Base-by-base conservation (phyloP, 768 basidiomycete genomes). In the Porpolomopsis calyptriformis region DNA sequence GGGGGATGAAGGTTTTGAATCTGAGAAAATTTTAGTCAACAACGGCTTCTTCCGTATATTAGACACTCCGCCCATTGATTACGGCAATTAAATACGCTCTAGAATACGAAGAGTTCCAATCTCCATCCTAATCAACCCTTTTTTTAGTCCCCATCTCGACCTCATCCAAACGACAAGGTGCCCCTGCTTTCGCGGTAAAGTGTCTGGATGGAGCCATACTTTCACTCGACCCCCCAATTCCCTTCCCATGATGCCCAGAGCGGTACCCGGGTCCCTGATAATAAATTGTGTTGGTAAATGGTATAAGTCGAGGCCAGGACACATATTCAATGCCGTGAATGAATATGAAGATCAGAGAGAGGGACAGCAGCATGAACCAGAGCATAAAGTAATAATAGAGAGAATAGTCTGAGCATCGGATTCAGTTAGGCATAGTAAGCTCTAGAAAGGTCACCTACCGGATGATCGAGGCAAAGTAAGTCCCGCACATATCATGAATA, bases 241-340 rank as follows among this genome's bases (percentile, higher is more conserved):
- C 91, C 59, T 80, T 86, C 16, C 92, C 91, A 49, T 85, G 70
- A 45, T 77, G 71, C 4, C 68, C 77, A 4, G 87, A 83, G 27
- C 86, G 81, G 69, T 75, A 90, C 4, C 92, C 93, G 26, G 90
- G 85, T 12, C 96, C 96, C 40, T 74, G 71, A 62, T 97, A 99
- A 57, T 85, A 80, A 46, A 98, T 82, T 43, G 82, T 69, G 47
- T 90, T 86, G 38, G 91, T 82, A 3, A 82, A 79, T 0, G 89
- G 85, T 52, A 85, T 76, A 45, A 99, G 73, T 9, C 83, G 77
- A 10, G 96, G 96, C 88, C 92, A 97, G 12, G 85, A 77, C 45
- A 99, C 94, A 59, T 96, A 99, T 50, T 91, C 87, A 52, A 93
- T 80, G 29, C 93, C 94, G 62, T 94, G 76, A n/a, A 76, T 62